Conservation (phyloP, 2,329 filamentous ascomycete species). For the Cordyceps sp. region DNA sequence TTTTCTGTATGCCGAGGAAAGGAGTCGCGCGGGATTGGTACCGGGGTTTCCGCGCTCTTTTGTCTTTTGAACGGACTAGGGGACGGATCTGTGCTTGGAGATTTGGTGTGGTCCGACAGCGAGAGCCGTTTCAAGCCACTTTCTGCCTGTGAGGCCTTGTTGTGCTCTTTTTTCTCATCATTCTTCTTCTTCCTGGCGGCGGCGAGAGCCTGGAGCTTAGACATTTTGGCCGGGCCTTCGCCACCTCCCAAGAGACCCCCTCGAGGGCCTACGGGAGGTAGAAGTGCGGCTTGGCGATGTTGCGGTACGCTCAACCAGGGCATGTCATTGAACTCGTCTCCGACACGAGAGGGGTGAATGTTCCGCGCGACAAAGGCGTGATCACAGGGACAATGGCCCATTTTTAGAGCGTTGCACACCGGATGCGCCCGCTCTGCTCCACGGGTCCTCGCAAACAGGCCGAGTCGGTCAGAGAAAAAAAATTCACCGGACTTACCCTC, state of each 20-base stretch:
- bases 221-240: constrained; percentile 50
- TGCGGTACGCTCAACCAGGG: constrained; percentile 67
- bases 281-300: constrained; percentile 47
- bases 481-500: constrained; percentile 23
- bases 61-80: constrained; percentile 9
- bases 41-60: constrained; percentile 4
- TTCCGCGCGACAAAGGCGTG: too few relatives aligned
- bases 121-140: constrained; percentile 15
- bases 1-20: too few relatives aligned
- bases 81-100: constrained; percentile 13
- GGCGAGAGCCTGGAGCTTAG: constrained; percentile 81
- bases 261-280: constrained; percentile 35
- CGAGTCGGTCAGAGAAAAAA: constrained; percentile 13
- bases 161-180: constrained; percentile 35
- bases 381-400: too few relatives aligned
- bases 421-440: constrained; percentile 15
- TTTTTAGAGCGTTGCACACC: too few relatives aligned
- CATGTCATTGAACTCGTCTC: constrained; percentile 69
- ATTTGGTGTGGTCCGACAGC: constrained; percentile 10
- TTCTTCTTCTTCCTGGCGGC: constrained; percentile 74
- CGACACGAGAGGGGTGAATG: too few relatives aligned
- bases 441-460: constrained; percentile 10
- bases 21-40: too few relatives aligned
- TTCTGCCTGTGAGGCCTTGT: constrained; percentile 10
- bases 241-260: constrained; percentile 67